Conservation (phyloP, 768 basidiomycete genomes). For the Sistotremastrum suecicum region DNA sequence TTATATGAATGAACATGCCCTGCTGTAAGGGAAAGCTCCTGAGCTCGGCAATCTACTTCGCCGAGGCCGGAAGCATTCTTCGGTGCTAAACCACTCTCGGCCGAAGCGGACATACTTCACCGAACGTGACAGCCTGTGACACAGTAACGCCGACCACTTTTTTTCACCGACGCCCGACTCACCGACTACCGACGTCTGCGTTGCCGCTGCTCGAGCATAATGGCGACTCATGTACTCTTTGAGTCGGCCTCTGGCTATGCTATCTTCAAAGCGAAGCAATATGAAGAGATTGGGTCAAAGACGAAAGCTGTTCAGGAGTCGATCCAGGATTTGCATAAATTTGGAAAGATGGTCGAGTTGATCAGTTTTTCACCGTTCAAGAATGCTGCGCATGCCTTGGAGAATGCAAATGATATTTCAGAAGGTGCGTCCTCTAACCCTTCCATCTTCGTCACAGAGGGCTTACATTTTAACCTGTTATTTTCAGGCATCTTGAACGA, state of each 20-base stretch:
- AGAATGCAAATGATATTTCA: slow-evolving; percentile 92
- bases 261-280: slow-evolving; percentile 74
- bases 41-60: too few species aligned
- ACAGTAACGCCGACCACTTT: too few species aligned
- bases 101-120: too few species aligned
- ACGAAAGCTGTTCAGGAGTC: slow-evolving; percentile 71
- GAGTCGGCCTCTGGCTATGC: slow-evolving; percentile 93
- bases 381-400: slow-evolving; percentile 82
- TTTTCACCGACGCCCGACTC: too few species aligned
- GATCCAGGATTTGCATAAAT: slow-evolving; percentile 75
- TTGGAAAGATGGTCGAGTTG: slow-evolving; percentile 83
- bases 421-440: slow-evolving; percentile 48
- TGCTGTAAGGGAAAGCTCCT: too few species aligned
- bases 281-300: slow-evolving; percentile 77
- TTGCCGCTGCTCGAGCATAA: slow-evolving; percentile 11
- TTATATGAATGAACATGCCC: too few species aligned
- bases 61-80: too few species aligned
- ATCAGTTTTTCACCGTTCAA: slow-evolving; percentile 90
- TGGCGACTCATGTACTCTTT: slow-evolving; percentile 81
- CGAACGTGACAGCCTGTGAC: too few species aligned
- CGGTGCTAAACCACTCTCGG: too few species aligned
- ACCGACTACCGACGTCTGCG: too few species aligned
- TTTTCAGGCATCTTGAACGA: slow-evolving; percentile 69
- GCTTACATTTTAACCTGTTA: not conserved
- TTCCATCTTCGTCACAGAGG: too few species aligned